Conservation (phyloP, 768 basidiomycete species). For the Termitomyces sp. region DNA sequence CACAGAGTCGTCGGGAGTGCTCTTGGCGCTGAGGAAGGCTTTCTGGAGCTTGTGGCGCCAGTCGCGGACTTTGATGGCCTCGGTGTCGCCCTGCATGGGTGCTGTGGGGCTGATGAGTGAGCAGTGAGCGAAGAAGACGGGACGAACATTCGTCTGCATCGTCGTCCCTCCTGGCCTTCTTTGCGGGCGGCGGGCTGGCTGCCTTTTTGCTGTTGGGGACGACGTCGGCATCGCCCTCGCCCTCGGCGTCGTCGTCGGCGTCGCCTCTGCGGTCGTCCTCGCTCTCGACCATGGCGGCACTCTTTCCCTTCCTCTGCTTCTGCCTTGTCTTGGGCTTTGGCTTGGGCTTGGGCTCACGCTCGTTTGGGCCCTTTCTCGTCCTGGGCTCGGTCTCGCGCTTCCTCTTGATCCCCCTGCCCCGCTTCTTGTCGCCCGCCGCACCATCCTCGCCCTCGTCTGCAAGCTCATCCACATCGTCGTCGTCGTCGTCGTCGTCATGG, state of each 20-base stretch:
- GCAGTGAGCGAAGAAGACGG: not conserved
- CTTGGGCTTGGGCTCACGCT: not conserved
- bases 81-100: constrained; percentile 44
- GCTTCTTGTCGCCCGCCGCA: constrained; percentile 32
- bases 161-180: constrained; percentile 55
- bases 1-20: constrained; percentile 14
- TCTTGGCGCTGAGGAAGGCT: constrained; percentile 41
- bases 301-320: constrained; percentile 39
- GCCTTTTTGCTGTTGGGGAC: constrained; percentile 43
- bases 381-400: constrained; percentile 41
- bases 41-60: constrained; percentile 82
- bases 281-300: constrained; percentile 54
- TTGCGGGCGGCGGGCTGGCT: constrained; percentile 52
- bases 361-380: constrained; percentile 16
- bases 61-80: constrained; percentile 66
- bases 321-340: not conserved
- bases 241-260: constrained; percentile 33
- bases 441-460: constrained; percentile 44
- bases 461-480: constrained; percentile 56
- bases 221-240: constrained; percentile 32
- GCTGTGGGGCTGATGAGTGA: not conserved
- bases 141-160: constrained; percentile 59
- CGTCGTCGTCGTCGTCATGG: constrained; percentile 21
- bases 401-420: constrained; percentile 49
- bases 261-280: constrained; percentile 41